A percentile compares a stretch with the other conserved stretches of the same genome.
Conservation (phyloP, 352 stramenopile genomes). For the Aphanomyces euteiches region DNA sequence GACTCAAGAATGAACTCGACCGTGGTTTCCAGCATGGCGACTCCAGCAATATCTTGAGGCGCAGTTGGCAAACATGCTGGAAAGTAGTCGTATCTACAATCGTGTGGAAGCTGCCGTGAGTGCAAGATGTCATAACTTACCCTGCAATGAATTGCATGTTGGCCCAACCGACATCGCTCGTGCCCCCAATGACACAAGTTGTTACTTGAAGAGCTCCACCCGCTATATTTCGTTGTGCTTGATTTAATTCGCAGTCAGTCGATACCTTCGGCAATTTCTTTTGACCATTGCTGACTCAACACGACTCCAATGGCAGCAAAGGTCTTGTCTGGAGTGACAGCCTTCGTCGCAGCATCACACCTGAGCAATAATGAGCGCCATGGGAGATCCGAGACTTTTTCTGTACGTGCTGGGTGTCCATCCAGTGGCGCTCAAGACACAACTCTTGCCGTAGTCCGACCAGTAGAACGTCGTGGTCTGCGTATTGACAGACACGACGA, state of each 20-base stretch:
- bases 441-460: background rate
- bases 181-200: constrained; percentile 27
- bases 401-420: constrained; percentile 11
- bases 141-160: constrained; percentile 27
- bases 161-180: constrained; percentile 12
- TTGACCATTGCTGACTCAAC: constrained; percentile 3
- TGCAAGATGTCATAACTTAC: too few species aligned
- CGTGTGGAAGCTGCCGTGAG: too few species aligned
- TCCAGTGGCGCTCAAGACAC: background rate
- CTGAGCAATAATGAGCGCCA: background rate
- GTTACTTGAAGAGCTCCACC: constrained; percentile 10
- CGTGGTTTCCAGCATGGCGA: constrained; percentile 29
- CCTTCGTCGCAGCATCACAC: background rate
- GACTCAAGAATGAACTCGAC: background rate
- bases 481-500: constrained; percentile 14
- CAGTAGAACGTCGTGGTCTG: constrained; percentile 9
- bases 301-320: background rate
- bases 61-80: constrained; percentile 15
- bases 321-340: background rate
- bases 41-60: constrained; percentile 20
- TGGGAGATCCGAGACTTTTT: too few species aligned
- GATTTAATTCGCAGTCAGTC: too few species aligned
- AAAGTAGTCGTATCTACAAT: constrained; percentile 24
- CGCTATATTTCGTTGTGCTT: background rate
- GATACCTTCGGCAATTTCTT: constrained; percentile 14